Base-by-base conservation (phyloP, 495 filamentous ascomycete genomes). In the Hypoxylon subgilvum region DNA sequence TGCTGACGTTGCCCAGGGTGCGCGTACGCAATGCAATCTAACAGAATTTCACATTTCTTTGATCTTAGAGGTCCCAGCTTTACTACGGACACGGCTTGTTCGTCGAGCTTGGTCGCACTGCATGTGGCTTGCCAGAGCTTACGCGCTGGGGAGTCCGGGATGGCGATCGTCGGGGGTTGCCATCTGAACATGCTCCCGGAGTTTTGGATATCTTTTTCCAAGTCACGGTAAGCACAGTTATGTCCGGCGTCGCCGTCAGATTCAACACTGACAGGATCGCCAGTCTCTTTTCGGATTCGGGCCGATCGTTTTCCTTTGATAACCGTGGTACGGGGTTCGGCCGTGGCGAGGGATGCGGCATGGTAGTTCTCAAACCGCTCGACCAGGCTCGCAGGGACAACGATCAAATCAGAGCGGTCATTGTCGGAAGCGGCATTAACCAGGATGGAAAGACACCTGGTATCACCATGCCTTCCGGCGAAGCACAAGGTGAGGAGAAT, bases 41-140 rank as follows among this genome's bases (percentile, higher is more conserved):
- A 86, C 62, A 84, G 91, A n/a, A 79, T 84, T 45, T 79, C 82
- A 0, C 77, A 84, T 42, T 82, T 80, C 59, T 84, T 83, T 54
- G 79, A 84, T 60, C 75, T 82, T 61, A 73, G 79, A 39, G 82
- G 84, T 2, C 76, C 78, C 0, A 77, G 87, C 50, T 88, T 89
- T 66, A 92, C 87, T 21, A 81, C 92, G 16, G 92, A 96, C 67
- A 96, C 92, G 2, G 91, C 91, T 19, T 96, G 92, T 68, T 95
- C 91, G 2, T 91, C 88, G 10, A 91, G 88, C 52, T 66, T 84
- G 57, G 75, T 80, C 30, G 79, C 79, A n/a, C 61, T 83, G 23
- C 81, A 95, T 62, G 73, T 91, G 32, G 91, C 91, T 40, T 94
- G 91, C 67, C 92, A 90, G 60, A 86, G 86, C 1, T 76, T 96